These are phyloP conservation scores for Pleurotus sapidus DNA, from an alignment of 768 basidiomycete species.

Conservation along the genomic window DNA sequence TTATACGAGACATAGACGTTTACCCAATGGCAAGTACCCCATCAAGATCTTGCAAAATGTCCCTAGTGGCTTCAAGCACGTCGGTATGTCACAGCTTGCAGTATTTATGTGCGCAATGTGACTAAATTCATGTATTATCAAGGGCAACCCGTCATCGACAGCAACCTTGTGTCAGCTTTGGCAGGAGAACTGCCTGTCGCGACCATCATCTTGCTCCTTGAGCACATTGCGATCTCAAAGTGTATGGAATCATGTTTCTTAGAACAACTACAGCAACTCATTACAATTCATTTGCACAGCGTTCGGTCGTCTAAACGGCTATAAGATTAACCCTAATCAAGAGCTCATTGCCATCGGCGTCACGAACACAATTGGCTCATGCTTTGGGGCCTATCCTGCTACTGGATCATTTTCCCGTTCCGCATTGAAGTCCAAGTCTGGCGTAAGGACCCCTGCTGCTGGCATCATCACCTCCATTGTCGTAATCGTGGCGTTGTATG, in stretches of 20 bases:
- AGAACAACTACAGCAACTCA: not conserved
- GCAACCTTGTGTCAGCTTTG: conserved; percentile 59
- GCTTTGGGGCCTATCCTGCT: conserved; percentile 92
- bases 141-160: conserved; percentile 32
- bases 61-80: conserved; percentile 76
- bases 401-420: conserved; percentile 99
- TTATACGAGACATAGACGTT: conserved; percentile 64
- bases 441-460: conserved; percentile 93
- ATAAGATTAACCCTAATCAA: conserved; percentile 92
- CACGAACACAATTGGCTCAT: conserved; percentile 85
- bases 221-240: conserved; percentile 98
- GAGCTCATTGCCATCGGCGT: conserved; percentile 98
- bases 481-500: conserved; percentile 93
- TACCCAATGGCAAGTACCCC: conserved; percentile 64
- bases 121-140: not conserved
- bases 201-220: conserved; percentile 86
- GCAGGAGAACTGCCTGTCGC: conserved; percentile 77
- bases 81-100: conserved; percentile 21
- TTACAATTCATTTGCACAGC: conserved; percentile 39
- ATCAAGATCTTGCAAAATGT: conserved; percentile 84
- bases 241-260: conserved; percentile 42
- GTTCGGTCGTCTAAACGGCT: conserved; percentile 92
- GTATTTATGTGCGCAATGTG: not conserved
- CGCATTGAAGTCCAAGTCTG: conserved; percentile 93
- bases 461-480: conserved; percentile 84